Percentiles rank a stretch among this genome's conserved stretches.
These are phyloP conservation scores for Musa acuminata DNA, from an alignment of 176 grass and related monocot genomes.

Conservation along the genomic window DNA sequence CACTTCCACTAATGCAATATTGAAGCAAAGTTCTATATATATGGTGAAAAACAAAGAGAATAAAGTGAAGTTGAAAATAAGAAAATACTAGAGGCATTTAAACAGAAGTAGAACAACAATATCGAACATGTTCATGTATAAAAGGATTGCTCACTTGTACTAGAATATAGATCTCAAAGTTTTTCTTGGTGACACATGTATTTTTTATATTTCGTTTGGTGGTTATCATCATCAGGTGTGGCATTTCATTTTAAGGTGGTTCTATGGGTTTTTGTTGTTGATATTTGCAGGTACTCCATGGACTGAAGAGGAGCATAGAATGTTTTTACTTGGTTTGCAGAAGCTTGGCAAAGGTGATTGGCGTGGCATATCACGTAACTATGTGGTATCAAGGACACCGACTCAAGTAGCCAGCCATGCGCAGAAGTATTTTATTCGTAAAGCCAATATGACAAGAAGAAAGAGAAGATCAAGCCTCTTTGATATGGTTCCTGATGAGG, in stretches of 20 bases:
- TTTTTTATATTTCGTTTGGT: too few species aligned
- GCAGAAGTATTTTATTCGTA: constrained; percentile 63
- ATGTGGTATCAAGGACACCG: constrained; percentile 47
- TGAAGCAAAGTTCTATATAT: too few species aligned
- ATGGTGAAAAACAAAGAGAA: too few species aligned
- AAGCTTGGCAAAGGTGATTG: constrained; percentile 67
- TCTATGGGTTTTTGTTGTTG: neutral
- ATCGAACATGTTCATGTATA: too few species aligned
- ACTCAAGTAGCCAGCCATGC: constrained; percentile 77
- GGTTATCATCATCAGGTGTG: neutral
- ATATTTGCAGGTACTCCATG: constrained; percentile 45
- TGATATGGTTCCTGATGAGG: constrained; percentile 45
- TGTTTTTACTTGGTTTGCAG: constrained; percentile 43
- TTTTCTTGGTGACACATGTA: too few species aligned
- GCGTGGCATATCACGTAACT: constrained; percentile 54
- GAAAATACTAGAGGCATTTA: too few species aligned
- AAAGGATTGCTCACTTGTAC: too few species aligned
- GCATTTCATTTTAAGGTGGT: neutral
- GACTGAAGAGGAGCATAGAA: constrained; percentile 70
- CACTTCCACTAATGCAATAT: too few species aligned
- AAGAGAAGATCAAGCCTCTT: constrained; percentile 67
- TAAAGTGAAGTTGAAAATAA: too few species aligned
- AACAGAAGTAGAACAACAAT: too few species aligned
- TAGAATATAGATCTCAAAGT: too few species aligned
- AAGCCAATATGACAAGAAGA: constrained; percentile 38